phyloP scores from a whole-genome alignment of 306 rosid genomes.

The Cucumis hystrix region DNA sequence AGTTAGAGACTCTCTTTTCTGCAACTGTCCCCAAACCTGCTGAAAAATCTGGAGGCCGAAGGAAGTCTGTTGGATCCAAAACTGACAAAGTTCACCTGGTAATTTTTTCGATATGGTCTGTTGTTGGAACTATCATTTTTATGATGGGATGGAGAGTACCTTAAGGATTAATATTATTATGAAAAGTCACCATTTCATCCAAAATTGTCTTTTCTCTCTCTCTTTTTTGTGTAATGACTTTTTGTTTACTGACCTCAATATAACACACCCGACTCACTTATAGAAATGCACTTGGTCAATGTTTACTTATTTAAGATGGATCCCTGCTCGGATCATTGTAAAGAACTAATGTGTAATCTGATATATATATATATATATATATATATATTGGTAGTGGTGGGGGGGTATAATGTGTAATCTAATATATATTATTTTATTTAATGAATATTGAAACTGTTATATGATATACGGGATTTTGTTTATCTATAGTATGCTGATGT shows the following conservation, averaged over 20 bases:
- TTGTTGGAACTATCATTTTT: background rate
- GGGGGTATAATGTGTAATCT: too few relatives aligned
- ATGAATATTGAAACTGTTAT: background rate
- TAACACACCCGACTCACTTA: background rate
- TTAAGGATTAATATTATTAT: background rate
- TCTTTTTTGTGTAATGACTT: background rate
- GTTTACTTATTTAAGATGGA: background rate
- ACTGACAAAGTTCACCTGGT: constrained; percentile 82
- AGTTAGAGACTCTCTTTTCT: constrained; percentile 84
- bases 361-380: too few relatives aligned
- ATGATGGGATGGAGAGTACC: background rate
- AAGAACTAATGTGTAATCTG: too few relatives aligned
- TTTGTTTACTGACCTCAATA: background rate
- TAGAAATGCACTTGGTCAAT: background rate
- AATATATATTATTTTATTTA: too few relatives aligned
- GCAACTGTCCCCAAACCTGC: constrained; percentile 78
- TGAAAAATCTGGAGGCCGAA: constrained; percentile 64
- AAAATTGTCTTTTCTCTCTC: background rate
- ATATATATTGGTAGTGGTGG: too few relatives aligned
- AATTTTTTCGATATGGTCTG: constrained; percentile 15
- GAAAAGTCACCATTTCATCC: background rate
- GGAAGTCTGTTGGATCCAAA: constrained; percentile 76
- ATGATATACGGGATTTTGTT: background rate
- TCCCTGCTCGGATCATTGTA: background rate
- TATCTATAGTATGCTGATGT: background rate